Conservation (phyloP, 2,329 filamentous ascomycete species). For the Plenodomus lindquistii region DNA sequence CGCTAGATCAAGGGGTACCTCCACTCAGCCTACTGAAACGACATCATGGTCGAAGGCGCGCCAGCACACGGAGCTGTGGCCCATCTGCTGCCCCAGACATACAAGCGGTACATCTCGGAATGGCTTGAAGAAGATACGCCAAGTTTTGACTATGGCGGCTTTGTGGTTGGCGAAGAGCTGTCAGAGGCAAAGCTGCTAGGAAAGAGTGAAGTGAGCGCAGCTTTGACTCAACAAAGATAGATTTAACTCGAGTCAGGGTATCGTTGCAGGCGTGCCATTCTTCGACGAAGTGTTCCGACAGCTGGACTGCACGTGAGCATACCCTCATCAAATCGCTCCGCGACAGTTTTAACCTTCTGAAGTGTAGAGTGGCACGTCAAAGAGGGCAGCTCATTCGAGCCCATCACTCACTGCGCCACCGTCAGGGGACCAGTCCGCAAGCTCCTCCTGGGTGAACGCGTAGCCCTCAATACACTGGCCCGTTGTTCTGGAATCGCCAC, state of each 20-base stretch:
- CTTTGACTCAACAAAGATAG: background rate
- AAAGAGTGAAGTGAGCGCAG: conserved; percentile 55
- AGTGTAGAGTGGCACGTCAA: conserved; percentile 82
- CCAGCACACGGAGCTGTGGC: conserved; percentile 62
- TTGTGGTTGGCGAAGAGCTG: conserved; percentile 78
- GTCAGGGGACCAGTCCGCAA: conserved; percentile 82
- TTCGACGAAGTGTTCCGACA: conserved; percentile 92
- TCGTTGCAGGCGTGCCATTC: conserved; percentile 91
- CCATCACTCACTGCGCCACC: conserved; percentile 69
- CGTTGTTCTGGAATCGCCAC: conserved; percentile 91
- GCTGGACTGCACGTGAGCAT: conserved; percentile 73
- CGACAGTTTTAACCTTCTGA: background rate
- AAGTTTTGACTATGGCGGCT: conserved; percentile 95
- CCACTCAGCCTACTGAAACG: background rate
- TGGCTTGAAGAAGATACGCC: conserved; percentile 98
- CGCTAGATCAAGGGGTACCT: too few species aligned
- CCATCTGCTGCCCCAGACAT: conserved; percentile 81
- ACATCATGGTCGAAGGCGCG: conserved; percentile 52
- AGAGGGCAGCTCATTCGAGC: conserved; percentile 72
- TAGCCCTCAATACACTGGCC: conserved; percentile 87
- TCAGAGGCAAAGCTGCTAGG: conserved; percentile 58
- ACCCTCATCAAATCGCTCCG: background rate
- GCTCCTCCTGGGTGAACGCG: conserved; percentile 87
- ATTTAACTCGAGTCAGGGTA: conserved; percentile 56
- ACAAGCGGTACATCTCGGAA: conserved; percentile 75